These are phyloP conservation scores for Coniochaeta sp. DNA, from an alignment of 2,329 filamentous ascomycete genomes.

Conservation along the genomic window DNA sequence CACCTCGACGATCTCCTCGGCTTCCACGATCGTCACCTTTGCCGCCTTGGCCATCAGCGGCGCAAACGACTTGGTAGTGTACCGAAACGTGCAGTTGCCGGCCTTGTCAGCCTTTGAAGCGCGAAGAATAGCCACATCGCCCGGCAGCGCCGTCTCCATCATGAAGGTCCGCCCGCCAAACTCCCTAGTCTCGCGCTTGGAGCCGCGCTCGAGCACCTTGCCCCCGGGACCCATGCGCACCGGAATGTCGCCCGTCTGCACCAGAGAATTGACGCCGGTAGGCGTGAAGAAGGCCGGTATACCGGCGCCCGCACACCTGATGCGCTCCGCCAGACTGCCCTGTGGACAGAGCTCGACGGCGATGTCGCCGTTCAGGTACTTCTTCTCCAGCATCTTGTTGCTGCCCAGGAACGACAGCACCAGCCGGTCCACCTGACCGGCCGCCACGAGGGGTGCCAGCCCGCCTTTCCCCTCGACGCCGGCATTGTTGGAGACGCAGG, in stretches of 20 bases:
- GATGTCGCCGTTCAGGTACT: constrained; percentile 67
- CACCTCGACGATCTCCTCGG: constrained; percentile 71
- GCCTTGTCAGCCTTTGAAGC: constrained; percentile 70
- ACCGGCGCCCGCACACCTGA: constrained; percentile 65
- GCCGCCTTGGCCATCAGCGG: constrained; percentile 78
- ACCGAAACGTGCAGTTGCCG: constrained; percentile 74
- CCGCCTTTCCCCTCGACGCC: constrained; percentile 62
- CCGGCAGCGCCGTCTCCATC: constrained; percentile 69
- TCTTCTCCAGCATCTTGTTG: constrained; percentile 68
- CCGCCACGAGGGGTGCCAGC: constrained; percentile 58
- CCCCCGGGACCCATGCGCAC: constrained; percentile 52
- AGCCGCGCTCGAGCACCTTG: constrained; percentile 54
- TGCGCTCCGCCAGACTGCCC: constrained; percentile 64
- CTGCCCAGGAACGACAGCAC: constrained; percentile 70
- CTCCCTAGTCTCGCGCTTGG: constrained; percentile 60
- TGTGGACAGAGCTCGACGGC: constrained; percentile 71
- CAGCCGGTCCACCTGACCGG: constrained; percentile 64
- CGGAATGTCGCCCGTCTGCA: constrained; percentile 60
- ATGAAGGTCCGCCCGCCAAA: constrained; percentile 68
- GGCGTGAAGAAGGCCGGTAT: constrained; percentile 78
- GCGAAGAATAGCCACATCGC: constrained; percentile 70
- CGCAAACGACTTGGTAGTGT: constrained; percentile 69
- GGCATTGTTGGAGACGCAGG: constrained; percentile 75
- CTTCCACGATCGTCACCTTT: constrained; percentile 71
- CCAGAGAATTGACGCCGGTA: constrained; percentile 48